phyloP scores from a whole-genome alignment of 805 yeast genomes.

The Dipodascus geniculatus region DNA sequence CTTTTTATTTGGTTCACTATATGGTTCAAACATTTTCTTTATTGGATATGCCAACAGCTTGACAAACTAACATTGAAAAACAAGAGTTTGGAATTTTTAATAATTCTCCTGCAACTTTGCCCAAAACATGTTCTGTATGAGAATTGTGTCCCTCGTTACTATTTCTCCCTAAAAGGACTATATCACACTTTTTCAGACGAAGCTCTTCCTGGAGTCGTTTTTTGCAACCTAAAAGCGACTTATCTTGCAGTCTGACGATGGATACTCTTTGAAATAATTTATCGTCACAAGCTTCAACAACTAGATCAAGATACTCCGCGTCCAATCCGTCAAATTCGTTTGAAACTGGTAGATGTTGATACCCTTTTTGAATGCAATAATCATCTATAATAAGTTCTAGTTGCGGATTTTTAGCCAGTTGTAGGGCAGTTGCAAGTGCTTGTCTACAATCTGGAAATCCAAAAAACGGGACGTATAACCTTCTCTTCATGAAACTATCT shows the following conservation, averaged over 20 bases:
- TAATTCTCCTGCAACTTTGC: not conserved
- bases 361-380: not conserved
- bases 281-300: not conserved
- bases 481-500: constrained; percentile 2
- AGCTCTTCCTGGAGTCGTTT: not conserved
- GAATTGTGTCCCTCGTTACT: not conserved
- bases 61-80: not conserved
- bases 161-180: not conserved
- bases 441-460: constrained; percentile 8
- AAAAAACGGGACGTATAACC: constrained; percentile 10
- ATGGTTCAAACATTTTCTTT: too few species aligned
- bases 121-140: not conserved
- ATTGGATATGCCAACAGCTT: not conserved
- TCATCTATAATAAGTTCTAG: constrained; percentile 9
- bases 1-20: too few species aligned
- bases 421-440: constrained; percentile 10
- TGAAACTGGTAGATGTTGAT: not conserved
- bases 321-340: not conserved
- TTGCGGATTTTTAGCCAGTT: constrained; percentile 9
- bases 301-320: not conserved
- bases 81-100: not conserved
- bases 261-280: not conserved
- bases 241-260: not conserved
- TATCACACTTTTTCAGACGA: not conserved
- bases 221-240: not conserved